Conservation (phyloP, 1,284 basidiomycete genomes). For the Apiotrichum veenhuisii region DNA sequence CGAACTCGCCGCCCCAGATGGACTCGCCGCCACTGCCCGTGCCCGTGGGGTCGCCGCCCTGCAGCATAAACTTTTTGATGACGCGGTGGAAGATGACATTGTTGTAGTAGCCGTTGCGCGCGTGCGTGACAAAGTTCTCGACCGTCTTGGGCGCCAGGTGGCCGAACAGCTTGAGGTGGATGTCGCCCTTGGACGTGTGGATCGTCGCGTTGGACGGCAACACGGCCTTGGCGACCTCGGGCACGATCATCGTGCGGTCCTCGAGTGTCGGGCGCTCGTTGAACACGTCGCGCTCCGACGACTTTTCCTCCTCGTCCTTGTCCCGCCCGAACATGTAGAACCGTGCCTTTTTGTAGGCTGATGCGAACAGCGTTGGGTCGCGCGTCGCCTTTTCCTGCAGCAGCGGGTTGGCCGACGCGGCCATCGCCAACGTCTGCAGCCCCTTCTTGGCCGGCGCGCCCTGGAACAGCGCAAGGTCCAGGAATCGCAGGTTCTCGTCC, state of each 20-base stretch:
- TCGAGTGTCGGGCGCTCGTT: slow-evolving; percentile 97
- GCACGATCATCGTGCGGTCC: slow-evolving; percentile 81
- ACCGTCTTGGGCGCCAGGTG: slow-evolving; percentile 89
- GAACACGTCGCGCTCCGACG: slow-evolving; percentile 92
- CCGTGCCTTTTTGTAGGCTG: slow-evolving; percentile 86
- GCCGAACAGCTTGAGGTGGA: slow-evolving; percentile 85
- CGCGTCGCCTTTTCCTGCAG: slow-evolving; percentile 73
- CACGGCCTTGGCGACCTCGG: slow-evolving; percentile 62
- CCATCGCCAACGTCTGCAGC: slow-evolving; percentile 82
- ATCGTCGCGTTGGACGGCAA: slow-evolving; percentile 64
- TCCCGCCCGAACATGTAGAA: slow-evolving; percentile 94
- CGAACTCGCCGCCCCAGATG: slow-evolving; percentile 92
- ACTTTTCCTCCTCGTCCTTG: slow-evolving; percentile 88
- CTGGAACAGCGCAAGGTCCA: slow-evolving; percentile 87
- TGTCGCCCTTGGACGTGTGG: slow-evolving; percentile 94
- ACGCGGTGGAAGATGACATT: slow-evolving; percentile 94
- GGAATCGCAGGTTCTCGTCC: slow-evolving; percentile 87
- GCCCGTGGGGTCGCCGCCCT: slow-evolving; percentile 81
- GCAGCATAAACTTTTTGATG: slow-evolving; percentile 99
- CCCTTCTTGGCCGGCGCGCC: slow-evolving; percentile 85
- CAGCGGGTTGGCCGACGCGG: slow-evolving; percentile 91
- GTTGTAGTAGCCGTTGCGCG: slow-evolving; percentile 87
- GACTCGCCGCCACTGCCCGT: slow-evolving; percentile 88
- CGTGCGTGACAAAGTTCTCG: slow-evolving; percentile 94
- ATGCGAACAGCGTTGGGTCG: slow-evolving; percentile 90